Evolutionary conservation across 495 filamentous ascomycete genomes (phyloP), one percentile per base, ranked within the genome.

Genomic region (Aspergillus haitiensis): DNA sequence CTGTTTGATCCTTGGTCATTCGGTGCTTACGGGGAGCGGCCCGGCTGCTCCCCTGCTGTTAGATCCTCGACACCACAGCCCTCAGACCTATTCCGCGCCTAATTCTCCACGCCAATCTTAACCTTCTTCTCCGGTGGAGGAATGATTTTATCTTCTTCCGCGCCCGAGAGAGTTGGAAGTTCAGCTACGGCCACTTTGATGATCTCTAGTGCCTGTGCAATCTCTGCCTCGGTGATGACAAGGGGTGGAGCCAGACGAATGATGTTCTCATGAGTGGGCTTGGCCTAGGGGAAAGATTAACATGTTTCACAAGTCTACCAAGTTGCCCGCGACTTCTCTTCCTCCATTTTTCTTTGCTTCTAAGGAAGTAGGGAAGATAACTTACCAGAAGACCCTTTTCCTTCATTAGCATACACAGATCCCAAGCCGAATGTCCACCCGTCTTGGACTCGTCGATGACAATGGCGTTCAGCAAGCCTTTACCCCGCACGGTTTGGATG

Each of bases 211-310:
- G 82, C 73, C 57, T 74, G 67, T 51, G 73, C 56, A 34, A 84
- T 77, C 67, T 84, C 78, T 37, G 80, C 76, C 50, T 83, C 78
- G 5, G 82, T 84, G 65, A 84, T 83, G 18, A 84, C 80, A 40
- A 84, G 65, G 1, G 82, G 82, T 5, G 82, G 82, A 3, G 82
- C 82, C 37, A 84, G 73, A 56, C 82, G 82, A 55, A 84, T 98
- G 75, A 98, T 98, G 71, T 98, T 97, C 66, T 96, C 86, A 74
- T 98, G 94, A 36, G 95, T 99, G 9, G 95, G 95, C 83, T 99
- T 99, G 58, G 94, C 94, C 91, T 96, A 71, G 66, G 15, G 34
- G 53, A 52, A 55, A 67, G 46, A 64, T 75, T 67, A 78, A 76
- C 67, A 59, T n/a, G 47, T 2, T 11, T 3, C 15, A 53, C 31